Base-by-base conservation (phyloP, 257 asterid species). In the Solanum appendiculatum region DNA sequence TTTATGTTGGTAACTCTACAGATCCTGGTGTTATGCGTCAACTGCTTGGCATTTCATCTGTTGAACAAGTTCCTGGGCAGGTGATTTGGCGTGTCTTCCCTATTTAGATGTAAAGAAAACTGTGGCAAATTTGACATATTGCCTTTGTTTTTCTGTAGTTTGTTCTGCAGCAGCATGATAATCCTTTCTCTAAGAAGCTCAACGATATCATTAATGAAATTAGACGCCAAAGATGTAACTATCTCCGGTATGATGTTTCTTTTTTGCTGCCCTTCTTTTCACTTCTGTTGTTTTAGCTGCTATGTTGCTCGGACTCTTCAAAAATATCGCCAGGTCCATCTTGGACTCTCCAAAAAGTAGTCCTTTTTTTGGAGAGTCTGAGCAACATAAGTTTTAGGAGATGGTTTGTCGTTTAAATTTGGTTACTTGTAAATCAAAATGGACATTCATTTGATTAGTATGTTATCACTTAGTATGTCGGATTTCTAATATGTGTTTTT, bases 171-270 rank as follows among this genome's bases (percentile, higher is more conserved):
- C 98, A 93, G 89, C 88, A 89, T 83, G 98, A 94, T 91, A 96
- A 97, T 91, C 92, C 94, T 5, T 82, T 93, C 94, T 97, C 99
- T 81, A 96, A 92, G 93, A 95, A 94, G 94, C 93, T 97, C 87
- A 94, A 97, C 63, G 93, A 93, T 86, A 88, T 94, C 86, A 91
- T 97, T 88, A 95, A 97, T 89, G 99, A 97, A 87, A 93, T 97
- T 84, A 93, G 99, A 94, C 95, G 98, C 89, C 96, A 94, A 88
- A 90, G 99, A 86, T 92, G 97, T 89, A 95, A 97, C 89, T 97
- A 95, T 90, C 95, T 95, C 44, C 98, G 99, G 99, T 95, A 93
- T 25, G 88, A 48, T 44, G 69, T 36, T 75, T 75, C 68, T 31
- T 31, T 82, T 46, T 70, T 10, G 56, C n/a, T 64, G 3, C 14